Percentiles rank a stretch among this genome's conserved stretches.
Conservation (phyloP, 2,329 filamentous ascomycete genomes). For the Verticillium albo-atrum region DNA sequence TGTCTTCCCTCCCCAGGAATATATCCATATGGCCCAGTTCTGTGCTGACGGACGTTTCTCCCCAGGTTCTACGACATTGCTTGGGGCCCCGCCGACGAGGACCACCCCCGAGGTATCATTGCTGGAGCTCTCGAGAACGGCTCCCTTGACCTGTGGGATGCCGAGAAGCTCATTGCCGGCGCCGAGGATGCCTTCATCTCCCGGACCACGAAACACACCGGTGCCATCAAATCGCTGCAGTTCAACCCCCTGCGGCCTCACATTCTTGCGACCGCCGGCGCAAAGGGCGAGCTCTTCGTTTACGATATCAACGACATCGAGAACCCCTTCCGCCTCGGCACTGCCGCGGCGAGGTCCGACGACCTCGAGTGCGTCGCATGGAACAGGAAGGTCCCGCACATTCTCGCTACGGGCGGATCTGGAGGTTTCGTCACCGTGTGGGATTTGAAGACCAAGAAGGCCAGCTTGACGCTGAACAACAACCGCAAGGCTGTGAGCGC, state of each 20-base stretch:
- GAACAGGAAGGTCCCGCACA: slow-evolving; percentile 98
- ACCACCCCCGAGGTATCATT: slow-evolving; percentile 81
- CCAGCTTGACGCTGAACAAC: slow-evolving; percentile 92
- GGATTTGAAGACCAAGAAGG: slow-evolving; percentile 98
- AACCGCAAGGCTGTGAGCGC: slow-evolving; percentile 92
- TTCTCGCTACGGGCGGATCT: slow-evolving; percentile 87
- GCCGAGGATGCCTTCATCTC: slow-evolving; percentile 74
- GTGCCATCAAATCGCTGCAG: slow-evolving; percentile 88
- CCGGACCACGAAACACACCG: slow-evolving; percentile 83
- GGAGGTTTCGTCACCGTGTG: slow-evolving; percentile 97
- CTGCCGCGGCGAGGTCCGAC: slow-evolving; percentile 80
- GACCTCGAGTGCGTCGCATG: slow-evolving; percentile 96
- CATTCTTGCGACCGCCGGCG: slow-evolving; percentile 85
- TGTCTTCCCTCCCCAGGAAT: no score
- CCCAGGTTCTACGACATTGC: slow-evolving; percentile 92
- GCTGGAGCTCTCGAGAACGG: slow-evolving; percentile 95
- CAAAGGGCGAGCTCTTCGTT: slow-evolving; percentile 93
- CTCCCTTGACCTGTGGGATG: slow-evolving; percentile 90
- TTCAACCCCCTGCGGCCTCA: slow-evolving; percentile 94
- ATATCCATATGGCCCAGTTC: background rate
- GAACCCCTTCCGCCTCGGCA: slow-evolving; percentile 85
- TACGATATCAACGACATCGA: slow-evolving; percentile 89
- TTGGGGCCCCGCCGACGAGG: slow-evolving; percentile 79
- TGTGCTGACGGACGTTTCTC: background rate
- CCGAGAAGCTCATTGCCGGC: slow-evolving; percentile 59